phyloP scores from a whole-genome alignment of 805 yeast genomes.

The Saccharomycopsis selenospora region DNA sequence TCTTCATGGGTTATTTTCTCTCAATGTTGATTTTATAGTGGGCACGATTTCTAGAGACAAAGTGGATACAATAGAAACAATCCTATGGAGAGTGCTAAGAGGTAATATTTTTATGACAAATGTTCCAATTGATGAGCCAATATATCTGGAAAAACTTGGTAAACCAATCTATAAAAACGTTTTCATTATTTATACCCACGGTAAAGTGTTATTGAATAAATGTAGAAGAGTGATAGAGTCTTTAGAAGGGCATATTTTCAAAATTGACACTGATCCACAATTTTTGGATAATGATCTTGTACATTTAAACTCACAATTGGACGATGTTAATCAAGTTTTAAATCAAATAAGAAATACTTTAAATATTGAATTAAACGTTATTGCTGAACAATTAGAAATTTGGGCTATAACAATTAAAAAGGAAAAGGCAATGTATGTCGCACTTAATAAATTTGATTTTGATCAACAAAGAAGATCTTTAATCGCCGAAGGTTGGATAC shows the following conservation, averaged over 20 bases:
- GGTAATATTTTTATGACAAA: constrained; percentile 82
- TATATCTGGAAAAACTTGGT: constrained; percentile 55
- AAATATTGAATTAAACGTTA: constrained; percentile 67
- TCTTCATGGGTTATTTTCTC: constrained; percentile 22
- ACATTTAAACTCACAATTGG: constrained; percentile 40
- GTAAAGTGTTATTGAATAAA: constrained; percentile 61
- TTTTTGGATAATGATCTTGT: constrained; percentile 31
- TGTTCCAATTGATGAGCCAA: constrained; percentile 60
- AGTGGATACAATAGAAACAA: constrained; percentile 65
- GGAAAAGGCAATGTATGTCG: constrained; percentile 76
- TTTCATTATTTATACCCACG: constrained; percentile 89
- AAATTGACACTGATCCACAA: constrained; percentile 43
- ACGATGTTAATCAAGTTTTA: constrained; percentile 55
- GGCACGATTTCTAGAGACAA: constrained; percentile 78
- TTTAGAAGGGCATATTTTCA: constrained; percentile 71
- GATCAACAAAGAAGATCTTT: constrained; percentile 80
- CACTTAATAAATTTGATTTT: constrained; percentile 72
- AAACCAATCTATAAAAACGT: constrained; percentile 64
- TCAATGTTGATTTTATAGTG: constrained; percentile 48
- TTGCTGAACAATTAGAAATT: constrained; percentile 63
- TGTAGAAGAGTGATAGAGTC: constrained; percentile 84
- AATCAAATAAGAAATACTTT: constrained; percentile 61
- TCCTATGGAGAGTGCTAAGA: constrained; percentile 86
- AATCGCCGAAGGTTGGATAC: constrained; percentile 96
- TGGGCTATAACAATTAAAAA: constrained; percentile 68